phyloP scores from a whole-genome alignment of 2,329 filamentous ascomycete genomes.

The Seiridium cupressi region DNA sequence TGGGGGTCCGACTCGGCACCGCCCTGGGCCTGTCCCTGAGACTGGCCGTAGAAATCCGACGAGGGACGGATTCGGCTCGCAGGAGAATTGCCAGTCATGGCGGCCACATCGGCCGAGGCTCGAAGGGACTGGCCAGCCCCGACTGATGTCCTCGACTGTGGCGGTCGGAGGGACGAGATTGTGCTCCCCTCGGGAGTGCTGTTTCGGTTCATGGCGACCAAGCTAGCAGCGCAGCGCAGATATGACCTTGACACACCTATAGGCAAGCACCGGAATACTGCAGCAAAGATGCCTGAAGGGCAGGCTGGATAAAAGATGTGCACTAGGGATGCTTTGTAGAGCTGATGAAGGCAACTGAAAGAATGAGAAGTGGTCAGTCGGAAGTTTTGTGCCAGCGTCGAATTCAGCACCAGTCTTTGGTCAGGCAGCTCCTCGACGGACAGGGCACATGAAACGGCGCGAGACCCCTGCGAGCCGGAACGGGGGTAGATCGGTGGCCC shows the following conservation, averaged over 20 bases:
- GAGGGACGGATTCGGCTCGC: slow-evolving; percentile 85
- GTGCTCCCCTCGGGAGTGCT: slow-evolving; percentile 92
- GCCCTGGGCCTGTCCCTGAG: slow-evolving; percentile 64
- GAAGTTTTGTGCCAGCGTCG: slow-evolving; percentile 7
- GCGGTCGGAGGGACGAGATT: slow-evolving; percentile 78
- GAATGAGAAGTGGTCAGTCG: slow-evolving; percentile 5
- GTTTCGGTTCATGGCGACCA: slow-evolving; percentile 69
- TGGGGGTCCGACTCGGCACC: slow-evolving; percentile 75
- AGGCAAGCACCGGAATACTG: slow-evolving; percentile 1
- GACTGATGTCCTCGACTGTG: slow-evolving; percentile 68
- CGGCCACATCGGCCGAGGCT: slow-evolving; percentile 93
- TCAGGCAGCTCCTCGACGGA: slow-evolving; percentile 10
- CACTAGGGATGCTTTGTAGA: slow-evolving; percentile 4
- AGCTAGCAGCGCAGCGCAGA: background rate
- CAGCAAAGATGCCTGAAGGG: background rate
- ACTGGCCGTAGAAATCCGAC: slow-evolving; percentile 89
- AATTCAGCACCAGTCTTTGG: slow-evolving; percentile 1
- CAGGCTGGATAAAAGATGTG: background rate
- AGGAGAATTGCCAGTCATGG: slow-evolving; percentile 65
- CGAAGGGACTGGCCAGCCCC: slow-evolving; percentile 83
- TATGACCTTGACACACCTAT: slow-evolving; percentile 6
- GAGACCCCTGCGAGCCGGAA: slow-evolving; percentile 27
- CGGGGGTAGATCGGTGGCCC: slow-evolving; percentile 30
- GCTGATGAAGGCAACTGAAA: slow-evolving; percentile 5
- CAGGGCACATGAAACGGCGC: slow-evolving; percentile 34